Percentiles rank a stretch among this genome's conserved stretches.
These are phyloP conservation scores for Cercospora sp. DNA, from an alignment of 2,329 filamentous ascomycete species.

Conservation along the genomic window DNA sequence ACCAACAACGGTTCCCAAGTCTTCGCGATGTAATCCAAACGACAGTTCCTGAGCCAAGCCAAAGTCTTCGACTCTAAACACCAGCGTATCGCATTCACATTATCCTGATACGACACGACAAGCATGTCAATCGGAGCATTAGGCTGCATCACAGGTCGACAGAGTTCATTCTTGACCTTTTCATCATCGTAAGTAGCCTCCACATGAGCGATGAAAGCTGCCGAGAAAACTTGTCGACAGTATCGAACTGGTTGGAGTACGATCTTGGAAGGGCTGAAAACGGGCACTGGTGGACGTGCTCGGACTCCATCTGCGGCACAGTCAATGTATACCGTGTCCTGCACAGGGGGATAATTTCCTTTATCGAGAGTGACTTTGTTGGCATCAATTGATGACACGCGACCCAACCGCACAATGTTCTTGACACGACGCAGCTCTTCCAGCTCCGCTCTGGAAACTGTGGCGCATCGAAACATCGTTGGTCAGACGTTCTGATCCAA, in stretches of 20 bases:
- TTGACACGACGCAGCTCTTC: constrained; percentile 20
- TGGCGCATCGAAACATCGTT: constrained; percentile 25
- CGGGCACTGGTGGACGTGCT: constrained; percentile 13
- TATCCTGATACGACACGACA: constrained; percentile 4
- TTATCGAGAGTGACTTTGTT: constrained; percentile 17
- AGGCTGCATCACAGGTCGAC: constrained; percentile 20
- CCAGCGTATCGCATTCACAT: constrained; percentile 20
- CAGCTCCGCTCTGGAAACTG: constrained; percentile 22
- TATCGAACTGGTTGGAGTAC: constrained; percentile 25
- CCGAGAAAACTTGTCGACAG: constrained; percentile 29
- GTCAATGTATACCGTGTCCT: constrained; percentile 26
- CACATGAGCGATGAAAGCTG: constrained; percentile 27
- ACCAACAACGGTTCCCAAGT: neutral
- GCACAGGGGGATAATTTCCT: constrained; percentile 1
- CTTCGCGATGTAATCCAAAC: constrained; percentile 19
- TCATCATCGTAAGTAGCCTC: constrained; percentile 20
- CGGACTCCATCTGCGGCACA: constrained; percentile 22
- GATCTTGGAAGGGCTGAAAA: constrained; percentile 21
- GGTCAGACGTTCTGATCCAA: constrained; percentile 18
- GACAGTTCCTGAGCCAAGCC: constrained; percentile 16
- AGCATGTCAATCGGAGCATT: constrained; percentile 17
- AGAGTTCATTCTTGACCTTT: constrained; percentile 20
- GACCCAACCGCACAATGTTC: constrained; percentile 21
- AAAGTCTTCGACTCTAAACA: constrained; percentile 7
- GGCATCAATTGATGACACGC: constrained; percentile 12